These are phyloP conservation scores for Incumbomyces delicatus DNA, from an alignment of 2,329 filamentous ascomycete genomes.

Conservation along the genomic window DNA sequence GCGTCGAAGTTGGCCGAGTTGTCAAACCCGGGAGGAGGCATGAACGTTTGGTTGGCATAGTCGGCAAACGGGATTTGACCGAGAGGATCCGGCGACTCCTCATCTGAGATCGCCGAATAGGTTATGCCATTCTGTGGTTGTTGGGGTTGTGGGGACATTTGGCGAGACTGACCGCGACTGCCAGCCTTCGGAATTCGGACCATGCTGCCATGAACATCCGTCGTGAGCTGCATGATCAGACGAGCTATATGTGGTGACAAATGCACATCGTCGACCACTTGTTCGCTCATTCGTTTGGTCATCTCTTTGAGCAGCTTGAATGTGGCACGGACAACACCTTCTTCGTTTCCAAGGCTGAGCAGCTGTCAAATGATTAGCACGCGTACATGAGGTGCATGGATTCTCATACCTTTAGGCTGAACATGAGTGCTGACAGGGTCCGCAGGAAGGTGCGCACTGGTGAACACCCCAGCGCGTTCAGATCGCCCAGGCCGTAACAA, in stretches of 20 bases:
- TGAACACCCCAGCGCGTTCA: conserved; percentile 50
- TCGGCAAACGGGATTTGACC: conserved; percentile 21
- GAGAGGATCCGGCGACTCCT: conserved; percentile 15
- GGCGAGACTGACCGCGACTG: conserved; percentile 28
- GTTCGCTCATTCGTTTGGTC: conserved; percentile 48
- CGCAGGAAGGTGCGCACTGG: conserved; percentile 56
- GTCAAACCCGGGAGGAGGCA: conserved; percentile 15
- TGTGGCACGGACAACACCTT: conserved; percentile 51
- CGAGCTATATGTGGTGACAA: conserved; percentile 54
- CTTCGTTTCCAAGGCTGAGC: conserved; percentile 53
- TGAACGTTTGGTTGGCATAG: conserved; percentile 18
- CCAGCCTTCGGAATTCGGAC: conserved; percentile 18
- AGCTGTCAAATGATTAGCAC: conserved; percentile 31
- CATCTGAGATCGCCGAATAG: background rate
- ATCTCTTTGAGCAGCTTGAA: conserved; percentile 50
- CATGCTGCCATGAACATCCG: conserved; percentile 19
- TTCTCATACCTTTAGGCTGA: conserved; percentile 47
- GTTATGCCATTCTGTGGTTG: conserved; percentile 10
- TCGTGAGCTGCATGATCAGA: conserved; percentile 46
- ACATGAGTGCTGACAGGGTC: conserved; percentile 55
- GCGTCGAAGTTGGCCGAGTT: conserved; percentile 13
- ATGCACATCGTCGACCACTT: conserved; percentile 57
- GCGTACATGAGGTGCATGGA: background rate
- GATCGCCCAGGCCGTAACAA: conserved; percentile 48
- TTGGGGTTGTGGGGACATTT: conserved; percentile 15